These are phyloP conservation scores for Cystobasidium ongulense DNA, from an alignment of 768 basidiomycete genomes.

Conservation along the genomic window DNA sequence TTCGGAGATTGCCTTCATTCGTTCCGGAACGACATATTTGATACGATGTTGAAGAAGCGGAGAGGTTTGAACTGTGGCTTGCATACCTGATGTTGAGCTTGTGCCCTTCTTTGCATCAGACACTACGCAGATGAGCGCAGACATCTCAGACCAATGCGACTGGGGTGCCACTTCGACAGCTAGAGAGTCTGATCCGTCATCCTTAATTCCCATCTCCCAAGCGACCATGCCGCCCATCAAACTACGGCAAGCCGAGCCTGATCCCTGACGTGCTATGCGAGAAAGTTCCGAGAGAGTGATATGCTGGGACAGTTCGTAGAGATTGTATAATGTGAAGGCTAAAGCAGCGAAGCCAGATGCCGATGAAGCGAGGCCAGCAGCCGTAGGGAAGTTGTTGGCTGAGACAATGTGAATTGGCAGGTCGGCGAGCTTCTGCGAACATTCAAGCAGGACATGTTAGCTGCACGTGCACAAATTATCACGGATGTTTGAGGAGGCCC, in stretches of 20 bases:
- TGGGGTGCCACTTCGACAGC: slow-evolving; percentile 78
- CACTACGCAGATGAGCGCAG: slow-evolving; percentile 95
- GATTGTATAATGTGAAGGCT: slow-evolving; percentile 72
- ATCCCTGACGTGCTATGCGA: slow-evolving; percentile 90
- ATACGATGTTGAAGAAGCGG: slow-evolving; percentile 80
- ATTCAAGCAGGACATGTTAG: neutral
- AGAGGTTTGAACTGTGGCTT: slow-evolving; percentile 89
- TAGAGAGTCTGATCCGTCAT: slow-evolving; percentile 73
- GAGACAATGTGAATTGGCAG: slow-evolving; percentile 81
- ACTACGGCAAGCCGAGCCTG: slow-evolving; percentile 94
- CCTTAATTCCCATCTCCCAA: slow-evolving; percentile 67
- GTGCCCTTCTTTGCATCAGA: slow-evolving; percentile 94
- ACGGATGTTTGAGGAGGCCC: neutral
- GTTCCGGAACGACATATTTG: slow-evolving; percentile 68
- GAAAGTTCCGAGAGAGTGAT: slow-evolving; percentile 72
- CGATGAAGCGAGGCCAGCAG: slow-evolving; percentile 93
- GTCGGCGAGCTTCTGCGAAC: slow-evolving; percentile 54
- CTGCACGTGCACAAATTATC: neutral
- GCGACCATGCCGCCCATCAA: slow-evolving; percentile 96
- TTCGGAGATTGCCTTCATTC: slow-evolving; percentile 70
- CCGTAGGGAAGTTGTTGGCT: slow-evolving; percentile 98
- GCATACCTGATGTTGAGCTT: slow-evolving; percentile 91
- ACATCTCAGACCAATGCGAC: slow-evolving; percentile 86
- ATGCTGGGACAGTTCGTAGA: slow-evolving; percentile 65
- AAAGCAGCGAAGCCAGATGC: slow-evolving; percentile 96